Evolutionary conservation across 2,329 filamentous ascomycete species (phyloP).

Genomic region (Fusarium brachygibbosum): DNA sequence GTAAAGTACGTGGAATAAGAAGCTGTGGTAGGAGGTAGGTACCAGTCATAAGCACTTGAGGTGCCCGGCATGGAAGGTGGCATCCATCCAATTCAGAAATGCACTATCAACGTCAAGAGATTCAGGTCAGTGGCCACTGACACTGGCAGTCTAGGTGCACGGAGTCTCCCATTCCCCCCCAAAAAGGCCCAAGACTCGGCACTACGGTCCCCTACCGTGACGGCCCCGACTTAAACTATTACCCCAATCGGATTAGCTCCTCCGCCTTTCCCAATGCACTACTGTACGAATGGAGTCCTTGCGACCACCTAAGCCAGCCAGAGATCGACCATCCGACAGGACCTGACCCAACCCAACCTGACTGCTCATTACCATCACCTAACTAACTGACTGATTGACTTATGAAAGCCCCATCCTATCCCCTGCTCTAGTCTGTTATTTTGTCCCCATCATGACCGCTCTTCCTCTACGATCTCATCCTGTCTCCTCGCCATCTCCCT

Average conservation of each 20-base stretch:
- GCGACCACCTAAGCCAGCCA: slow-evolving; percentile 38
- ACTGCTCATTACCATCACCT: slow-evolving; percentile 33
- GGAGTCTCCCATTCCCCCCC: slow-evolving; percentile 22
- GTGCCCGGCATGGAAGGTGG: not conserved
- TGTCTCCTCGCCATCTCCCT: slow-evolving; percentile 27
- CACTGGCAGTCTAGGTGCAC: slow-evolving; percentile 6
- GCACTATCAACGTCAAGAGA: slow-evolving; percentile 7
- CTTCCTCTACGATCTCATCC: slow-evolving; percentile 39
- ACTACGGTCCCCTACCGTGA: slow-evolving; percentile 34
- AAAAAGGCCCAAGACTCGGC: slow-evolving; percentile 19
- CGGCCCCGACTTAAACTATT: slow-evolving; percentile 35
- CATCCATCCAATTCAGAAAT: slow-evolving; percentile 1
- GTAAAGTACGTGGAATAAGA: too few species aligned
- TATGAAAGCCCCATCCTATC: slow-evolving; percentile 44
- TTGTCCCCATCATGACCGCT: slow-evolving; percentile 45
- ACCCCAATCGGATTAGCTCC: slow-evolving; percentile 33
- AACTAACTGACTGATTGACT: slow-evolving; percentile 28
- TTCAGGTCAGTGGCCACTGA: slow-evolving; percentile 4
- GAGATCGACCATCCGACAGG: slow-evolving; percentile 21
- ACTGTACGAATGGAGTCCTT: slow-evolving; percentile 40
- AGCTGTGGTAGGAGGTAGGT: not conserved
- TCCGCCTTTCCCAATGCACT: slow-evolving; percentile 41
- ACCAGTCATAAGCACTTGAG: not conserved
- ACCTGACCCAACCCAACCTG: slow-evolving; percentile 20
- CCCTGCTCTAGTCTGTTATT: slow-evolving; percentile 41